phyloP scores from a whole-genome alignment of 2,329 filamentous ascomycete species.

The Paradendryphiella salina region DNA sequence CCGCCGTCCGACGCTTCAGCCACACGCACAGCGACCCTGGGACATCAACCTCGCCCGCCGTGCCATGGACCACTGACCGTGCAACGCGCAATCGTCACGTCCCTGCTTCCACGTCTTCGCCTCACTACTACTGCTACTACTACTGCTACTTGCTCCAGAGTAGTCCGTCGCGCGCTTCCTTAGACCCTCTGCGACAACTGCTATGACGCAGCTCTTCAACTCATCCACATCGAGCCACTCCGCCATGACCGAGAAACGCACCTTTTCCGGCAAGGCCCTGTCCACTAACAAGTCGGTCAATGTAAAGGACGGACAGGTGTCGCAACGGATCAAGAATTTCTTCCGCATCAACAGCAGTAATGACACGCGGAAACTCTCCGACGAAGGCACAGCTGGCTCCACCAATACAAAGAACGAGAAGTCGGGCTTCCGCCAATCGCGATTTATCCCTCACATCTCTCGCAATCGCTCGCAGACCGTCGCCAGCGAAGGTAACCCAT shows the following conservation, averaged over 20 bases:
- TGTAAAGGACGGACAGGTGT: conserved; percentile 58
- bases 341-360: conserved; percentile 66
- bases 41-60: conserved; percentile 15
- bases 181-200: conserved; percentile 8
- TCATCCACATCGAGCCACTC: conserved; percentile 44
- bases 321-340: conserved; percentile 69
- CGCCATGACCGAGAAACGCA: conserved; percentile 52
- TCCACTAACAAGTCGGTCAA: conserved; percentile 54
- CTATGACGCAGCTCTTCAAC: conserved; percentile 52
- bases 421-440: conserved; percentile 76
- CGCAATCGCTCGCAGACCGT: conserved; percentile 88
- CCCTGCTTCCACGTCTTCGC: conserved; percentile 11
- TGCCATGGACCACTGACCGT: conserved; percentile 44
- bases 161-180: conserved; percentile 5
- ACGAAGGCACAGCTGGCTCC: conserved; percentile 38
- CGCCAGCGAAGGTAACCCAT: conserved; percentile 85
- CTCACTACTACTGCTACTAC: conserved; percentile 9
- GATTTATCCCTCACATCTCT: conserved; percentile 85
- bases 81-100: conserved; percentile 24
- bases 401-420: conserved; percentile 63
- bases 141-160: neutral
- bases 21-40: conserved; percentile 19
- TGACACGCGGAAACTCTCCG: conserved; percentile 48
- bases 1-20: conserved; percentile 25
- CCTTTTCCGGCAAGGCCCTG: conserved; percentile 53